phyloP scores from a whole-genome alignment of 257 asterid species.

The Eucommia ulmoides region DNA sequence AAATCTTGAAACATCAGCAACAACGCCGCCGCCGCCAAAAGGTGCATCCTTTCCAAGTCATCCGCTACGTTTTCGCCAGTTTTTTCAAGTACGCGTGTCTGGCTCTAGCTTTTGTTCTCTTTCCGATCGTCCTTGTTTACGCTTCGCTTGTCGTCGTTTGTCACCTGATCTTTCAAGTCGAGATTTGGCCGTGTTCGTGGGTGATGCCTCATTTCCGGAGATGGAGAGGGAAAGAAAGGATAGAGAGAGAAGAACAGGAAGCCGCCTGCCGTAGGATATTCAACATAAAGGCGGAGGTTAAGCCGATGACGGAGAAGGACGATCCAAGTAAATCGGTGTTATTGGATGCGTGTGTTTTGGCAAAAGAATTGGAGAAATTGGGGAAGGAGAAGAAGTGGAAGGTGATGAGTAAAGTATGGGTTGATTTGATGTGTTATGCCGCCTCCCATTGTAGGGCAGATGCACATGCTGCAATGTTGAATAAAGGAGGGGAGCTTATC shows the following conservation, averaged over 20 bases:
- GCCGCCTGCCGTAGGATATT: constrained; percentile 13
- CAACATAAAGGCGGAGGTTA: constrained; percentile 22
- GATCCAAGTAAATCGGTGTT: constrained; percentile 42
- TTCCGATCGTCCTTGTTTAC: constrained; percentile 1
- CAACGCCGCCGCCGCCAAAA: not conserved
- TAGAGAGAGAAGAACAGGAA: not conserved
- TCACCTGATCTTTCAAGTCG: not conserved
- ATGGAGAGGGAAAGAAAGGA: not conserved
- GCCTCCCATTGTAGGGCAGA: too few relatives aligned
- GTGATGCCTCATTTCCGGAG: not conserved
- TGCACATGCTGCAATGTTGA: too few relatives aligned
- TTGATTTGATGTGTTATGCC: constrained; percentile 29
- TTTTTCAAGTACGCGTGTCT: constrained; percentile 7
- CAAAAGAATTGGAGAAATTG: too few relatives aligned
- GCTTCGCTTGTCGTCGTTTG: not conserved
- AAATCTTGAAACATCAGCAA: constrained; percentile 9
- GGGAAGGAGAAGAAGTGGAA: not conserved
- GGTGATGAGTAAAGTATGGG: constrained; percentile 30
- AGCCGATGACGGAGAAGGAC: constrained; percentile 32
- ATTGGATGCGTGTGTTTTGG: constrained; percentile 37
- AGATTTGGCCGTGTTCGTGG: not conserved
- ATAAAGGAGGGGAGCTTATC: constrained; percentile 32
- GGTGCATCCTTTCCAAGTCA: constrained; percentile 6
- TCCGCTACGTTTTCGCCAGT: constrained; percentile 6
- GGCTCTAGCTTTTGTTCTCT: not conserved